Percentiles rank a stretch among this genome's conserved stretches.
These are phyloP conservation scores for Colletotrichum sublineola DNA, from an alignment of 2,329 filamentous ascomycete species.

Conservation along the genomic window DNA sequence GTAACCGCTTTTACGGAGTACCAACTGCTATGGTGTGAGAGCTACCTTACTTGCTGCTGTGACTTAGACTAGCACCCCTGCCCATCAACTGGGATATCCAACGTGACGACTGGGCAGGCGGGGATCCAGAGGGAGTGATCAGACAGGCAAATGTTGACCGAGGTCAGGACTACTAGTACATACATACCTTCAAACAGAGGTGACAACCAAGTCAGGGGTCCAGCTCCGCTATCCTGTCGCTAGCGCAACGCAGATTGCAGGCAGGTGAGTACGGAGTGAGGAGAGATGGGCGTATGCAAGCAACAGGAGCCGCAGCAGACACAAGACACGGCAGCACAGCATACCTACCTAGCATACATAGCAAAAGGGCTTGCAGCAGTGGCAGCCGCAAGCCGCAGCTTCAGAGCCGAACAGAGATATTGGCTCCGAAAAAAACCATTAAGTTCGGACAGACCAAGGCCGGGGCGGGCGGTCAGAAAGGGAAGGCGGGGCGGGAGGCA, in stretches of 20 bases:
- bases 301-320: constrained; percentile 2
- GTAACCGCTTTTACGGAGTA: constrained; percentile 16
- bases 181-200: constrained; percentile 2
- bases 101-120: constrained; percentile 34
- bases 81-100: constrained; percentile 36
- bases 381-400: neutral
- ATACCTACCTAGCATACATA: too few relatives aligned
- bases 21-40: neutral
- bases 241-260: neutral
- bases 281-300: constrained; percentile 18
- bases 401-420: neutral
- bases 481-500: neutral
- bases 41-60: constrained; percentile 2
- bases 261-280: constrained; percentile 7
- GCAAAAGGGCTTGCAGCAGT: neutral
- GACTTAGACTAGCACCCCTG: constrained; percentile 1
- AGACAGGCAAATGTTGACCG: constrained; percentile 12
- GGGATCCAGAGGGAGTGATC: constrained; percentile 23
- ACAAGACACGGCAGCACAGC: constrained; percentile 1
- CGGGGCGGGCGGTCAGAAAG: constrained; percentile 7
- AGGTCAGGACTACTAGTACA: neutral
- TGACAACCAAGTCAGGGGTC: constrained; percentile 29
- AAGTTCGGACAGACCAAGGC: constrained; percentile 4
- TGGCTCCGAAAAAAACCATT: neutral
- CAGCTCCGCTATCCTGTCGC: constrained; percentile 20